Evolutionary conservation across 768 basidiomycete genomes (phyloP), one percentile per base, ranked within the genome.

Genomic region (Suillus paluster): DNA sequence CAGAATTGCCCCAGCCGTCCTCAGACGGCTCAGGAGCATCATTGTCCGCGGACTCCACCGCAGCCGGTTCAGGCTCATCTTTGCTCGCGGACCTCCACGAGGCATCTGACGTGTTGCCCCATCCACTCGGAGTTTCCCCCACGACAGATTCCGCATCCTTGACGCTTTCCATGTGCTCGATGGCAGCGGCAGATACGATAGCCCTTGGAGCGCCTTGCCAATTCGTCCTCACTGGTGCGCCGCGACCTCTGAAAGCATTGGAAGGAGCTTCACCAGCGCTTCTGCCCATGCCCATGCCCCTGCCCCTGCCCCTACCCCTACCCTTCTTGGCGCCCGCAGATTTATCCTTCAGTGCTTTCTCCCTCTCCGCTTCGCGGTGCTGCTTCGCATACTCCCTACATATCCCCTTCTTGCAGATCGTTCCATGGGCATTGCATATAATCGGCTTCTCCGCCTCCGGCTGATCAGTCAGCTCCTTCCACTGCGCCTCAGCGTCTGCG

Each of bases 351-450:
- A 63, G 59, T 11, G 63, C 67, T 27, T 65, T 62, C 50, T 66
- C 68, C 5, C 66, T 62, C 50, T 66, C 68, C 5, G 49, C 3
- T 1, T 62, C 45, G 25, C 74, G 70, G 21, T 68, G 11, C 62
- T 73, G 70, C 36, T n/a, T 66, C 2, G 73, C 74, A 50, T 77
- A 75, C 60, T 72, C 72, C 55, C 54, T 58, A 39, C 78, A 79
- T 49, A 79, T 78, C 57, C 77, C 75, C 63, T 75, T 76, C 61
- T 66, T 75, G 67, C 78, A 79, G 15, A 78, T 68, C 30, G 63
- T 46, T 11, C 75, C 74, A 50, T 79, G 78, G 33, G 70, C 74
- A 1, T 60, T 64, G 63, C 78, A 79, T 53, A 70, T 33, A 6
- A 63, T 42, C 53, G 65, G 66, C 46, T 62, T 59, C 19, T 30